Base-by-base conservation (phyloP, 768 basidiomycete species). In the Dacryopinax primogenitus region DNA sequence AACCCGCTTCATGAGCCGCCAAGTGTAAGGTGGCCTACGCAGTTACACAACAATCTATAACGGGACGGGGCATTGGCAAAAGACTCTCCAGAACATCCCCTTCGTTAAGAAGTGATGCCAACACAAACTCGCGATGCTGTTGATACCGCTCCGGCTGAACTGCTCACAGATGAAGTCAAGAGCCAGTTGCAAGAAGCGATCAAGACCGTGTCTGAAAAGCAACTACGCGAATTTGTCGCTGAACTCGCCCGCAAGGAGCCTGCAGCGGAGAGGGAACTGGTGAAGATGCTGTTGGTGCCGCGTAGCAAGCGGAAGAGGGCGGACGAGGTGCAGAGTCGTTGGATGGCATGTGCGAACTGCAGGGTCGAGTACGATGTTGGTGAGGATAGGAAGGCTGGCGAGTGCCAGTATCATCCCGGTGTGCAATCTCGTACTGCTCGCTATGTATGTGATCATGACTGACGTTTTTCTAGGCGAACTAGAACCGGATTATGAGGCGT, bases 331-430 rank as follows among this genome's bases (percentile, higher is more conserved):
- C 51, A 15, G 3, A 32, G 51, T 58, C 51, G 51, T 9, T 82
- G 80, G 79, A 78, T 79, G 62, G 73, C 69, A 3, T 83, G 83
- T 68, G 72, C 66, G 4, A 79, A 80, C 66, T 84, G 83, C 67
- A 72, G 76, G 21, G 76, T 77, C 63, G 79, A 82, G 62, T 82
- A 76, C 67, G 82, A 83, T 66, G 72, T 75, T 44, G 75, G 76
- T 13, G 71, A 78, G 47, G 76, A 71, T 21, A 23, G 51, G 21
- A 18, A 4, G 23, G 74, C 77, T 2, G 75, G 73, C 1, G 80
- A 80, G 66, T 84, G 83, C 66, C 51, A 66, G 18, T 82, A 80
- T 68, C 83, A 84, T 74, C 77, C 80, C 44, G 82, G 83, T 82
- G 64, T 62, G 78, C 67, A 21, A 44, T 18, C 41, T n/a, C n/a